Evolutionary conservation across 23 red algal species (phyloP), one percentile per base, ranked within the genome.

Genomic region (Gracilariopsis chorda): DNA sequence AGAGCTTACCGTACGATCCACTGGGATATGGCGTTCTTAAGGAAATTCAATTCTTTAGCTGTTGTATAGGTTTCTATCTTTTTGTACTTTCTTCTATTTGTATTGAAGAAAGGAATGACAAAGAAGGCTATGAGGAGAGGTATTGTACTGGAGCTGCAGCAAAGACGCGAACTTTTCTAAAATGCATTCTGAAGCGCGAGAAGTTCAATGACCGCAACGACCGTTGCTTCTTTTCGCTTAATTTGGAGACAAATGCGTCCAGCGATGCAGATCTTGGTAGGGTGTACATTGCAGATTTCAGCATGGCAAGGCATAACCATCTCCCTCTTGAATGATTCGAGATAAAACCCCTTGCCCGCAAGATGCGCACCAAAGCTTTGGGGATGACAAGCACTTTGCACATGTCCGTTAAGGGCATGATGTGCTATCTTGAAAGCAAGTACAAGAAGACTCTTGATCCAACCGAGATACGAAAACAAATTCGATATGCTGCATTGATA

Each of bases 31-130:
- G 35, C 12, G 75, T 79, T 4, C 48, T 79, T 19, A 79, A 57
- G n/a, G 41, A 79, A 57, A 55, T 79, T 2, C 75, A 79, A 48
- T 79, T 79, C 32, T 55, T 79, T 55, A 48, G 46, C 28, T 44
- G 56, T 7, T 55, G 46, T 57, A 57, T 79, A 33, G 75, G 75
- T 10, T 79, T 55, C 46, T 30, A 30, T 32, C 48, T 79, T 4
- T 79, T 52, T 32, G 75, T 79, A 1, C 51, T 44, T 55, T 39
- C 32, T 32, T 79, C 75, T 48, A 10, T 57, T 13, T 55, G 56
- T 23, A 6, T 52, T 3, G 46, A 33, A 8, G 32, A 52, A 34
- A 53, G 40, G n/a, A 21, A 40, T 49, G 20, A 4, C 17, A 49
- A 17, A 27, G 36, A 55, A 55, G 36, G 19, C 48, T 45, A 19